Evolutionary conservation across 352 stramenopile genomes (phyloP), one percentile per base, ranked within the genome.

Genomic region (Pythium aristosporum): DNA sequence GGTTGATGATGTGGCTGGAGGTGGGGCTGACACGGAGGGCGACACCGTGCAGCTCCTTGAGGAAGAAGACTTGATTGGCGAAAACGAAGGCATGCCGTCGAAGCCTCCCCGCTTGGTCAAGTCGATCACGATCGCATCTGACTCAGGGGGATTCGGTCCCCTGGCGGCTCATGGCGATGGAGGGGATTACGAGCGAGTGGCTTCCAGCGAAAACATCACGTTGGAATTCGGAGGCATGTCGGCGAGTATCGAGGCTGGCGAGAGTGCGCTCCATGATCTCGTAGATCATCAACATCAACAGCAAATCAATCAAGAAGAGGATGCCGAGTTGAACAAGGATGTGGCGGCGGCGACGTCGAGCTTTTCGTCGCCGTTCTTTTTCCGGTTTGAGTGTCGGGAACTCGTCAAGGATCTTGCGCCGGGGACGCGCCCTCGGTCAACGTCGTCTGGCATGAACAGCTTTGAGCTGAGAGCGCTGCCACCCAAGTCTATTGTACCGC

Each of bases 361-460:
- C 34, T 91, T 94, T 57, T 94, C 83, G 13, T 75, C 86, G 9
- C 84, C 87, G 39, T 93, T 94, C 56, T 96, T 96, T 65, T 89
- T 96, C 30, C 85, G 72, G 11, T 94, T 94, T 48, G 87, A 96
- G 59, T 94, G 77, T 39, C 81, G 80, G 23, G 71, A 92, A 53
- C 58, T 92, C 2, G n/a, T 49, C 1, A 54, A 65, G 32, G 48
- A 69, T 16, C 39, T 46, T 18, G 25, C 6, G 23, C 47, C 61
- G 5, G 34, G 8, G 34, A 47, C 21, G 15, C 62, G 44, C 9
- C 50, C 59, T 20, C 52, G 67, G 2, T 65, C 63, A 21, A 65
- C 46, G 18, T 65, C 64, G 8, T 66, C 64, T 18, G 57, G 64
- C 16, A 41, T 57, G 8, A 56, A 48, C 25, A 53, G 53, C 18